Conservation (phyloP, 805 yeast genomes). For the Wickerhamiella cacticola region DNA sequence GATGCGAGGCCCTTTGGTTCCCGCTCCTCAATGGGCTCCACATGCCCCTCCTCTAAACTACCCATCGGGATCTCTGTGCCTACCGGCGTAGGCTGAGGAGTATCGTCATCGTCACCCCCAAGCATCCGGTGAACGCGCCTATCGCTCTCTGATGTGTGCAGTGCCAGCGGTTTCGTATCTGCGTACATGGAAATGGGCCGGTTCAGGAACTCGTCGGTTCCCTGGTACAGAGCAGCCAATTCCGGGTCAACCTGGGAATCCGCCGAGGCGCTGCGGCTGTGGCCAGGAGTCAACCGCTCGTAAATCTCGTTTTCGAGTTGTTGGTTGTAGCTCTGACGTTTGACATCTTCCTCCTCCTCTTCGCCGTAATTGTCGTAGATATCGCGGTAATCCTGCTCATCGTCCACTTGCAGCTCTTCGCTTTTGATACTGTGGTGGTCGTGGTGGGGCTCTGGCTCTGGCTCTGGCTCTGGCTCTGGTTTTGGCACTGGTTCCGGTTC, state of each 20-base stretch:
- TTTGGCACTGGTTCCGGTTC: background rate
- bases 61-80: background rate
- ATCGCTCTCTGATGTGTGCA: conserved; percentile 17
- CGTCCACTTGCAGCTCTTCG: conserved; percentile 5
- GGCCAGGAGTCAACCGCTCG: conserved; percentile 6
- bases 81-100: conserved; percentile 1
- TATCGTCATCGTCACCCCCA: background rate
- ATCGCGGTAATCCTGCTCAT: conserved; percentile 5
- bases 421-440: background rate
- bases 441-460: too few relatives aligned
- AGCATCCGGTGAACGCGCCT: conserved; percentile 21
- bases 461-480: too few relatives aligned
- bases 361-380: background rate
- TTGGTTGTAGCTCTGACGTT: conserved; percentile 9
- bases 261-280: conserved; percentile 5
- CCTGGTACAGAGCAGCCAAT: conserved; percentile 27
- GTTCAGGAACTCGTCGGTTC: conserved; percentile 23
- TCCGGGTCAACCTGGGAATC: conserved; percentile 23
- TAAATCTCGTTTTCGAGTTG: conserved; percentile 11
- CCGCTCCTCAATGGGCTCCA: background rate
- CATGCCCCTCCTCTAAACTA: too few relatives aligned
- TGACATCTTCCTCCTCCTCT: conserved; percentile 7
- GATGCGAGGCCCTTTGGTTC: background rate
- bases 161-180: conserved; percentile 16
- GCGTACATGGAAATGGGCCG: conserved; percentile 26